A percentile compares a stretch with the other conserved stretches of the same genome.
Conservation (phyloP, 805 yeast genomes). For the Lipomyces oligophaga region DNA sequence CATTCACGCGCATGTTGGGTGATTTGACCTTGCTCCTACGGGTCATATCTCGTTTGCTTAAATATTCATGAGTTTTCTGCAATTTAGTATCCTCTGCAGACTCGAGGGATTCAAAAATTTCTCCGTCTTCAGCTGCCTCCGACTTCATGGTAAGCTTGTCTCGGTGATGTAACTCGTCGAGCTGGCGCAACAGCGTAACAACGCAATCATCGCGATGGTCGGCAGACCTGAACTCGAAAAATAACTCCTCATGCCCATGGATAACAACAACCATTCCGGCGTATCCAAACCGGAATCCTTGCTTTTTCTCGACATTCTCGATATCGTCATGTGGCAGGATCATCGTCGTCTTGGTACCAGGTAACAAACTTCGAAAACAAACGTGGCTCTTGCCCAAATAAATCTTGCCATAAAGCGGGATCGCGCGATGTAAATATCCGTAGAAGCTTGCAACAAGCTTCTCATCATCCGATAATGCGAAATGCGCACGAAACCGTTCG, state of each 20-base stretch:
- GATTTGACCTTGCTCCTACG: background rate
- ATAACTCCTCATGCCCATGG: constrained; percentile 70
- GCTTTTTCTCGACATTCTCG: constrained; percentile 63
- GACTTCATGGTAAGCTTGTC: background rate
- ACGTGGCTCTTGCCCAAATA: constrained; percentile 64
- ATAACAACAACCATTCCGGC: constrained; percentile 67
- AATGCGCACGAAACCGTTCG: constrained; percentile 60
- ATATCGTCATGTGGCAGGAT: constrained; percentile 72
- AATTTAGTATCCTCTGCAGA: constrained; percentile 5
- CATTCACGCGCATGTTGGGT: background rate
- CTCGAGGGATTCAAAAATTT: background rate
- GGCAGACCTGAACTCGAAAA: constrained; percentile 67
- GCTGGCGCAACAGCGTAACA: constrained; percentile 44
- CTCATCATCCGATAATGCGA: constrained; percentile 55
- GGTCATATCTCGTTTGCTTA: background rate
- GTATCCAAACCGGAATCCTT: constrained; percentile 64
- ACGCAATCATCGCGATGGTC: constrained; percentile 72
- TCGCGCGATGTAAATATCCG: constrained; percentile 60
- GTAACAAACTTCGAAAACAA: constrained; percentile 78
- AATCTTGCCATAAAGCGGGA: constrained; percentile 80
- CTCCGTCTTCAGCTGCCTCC: background rate
- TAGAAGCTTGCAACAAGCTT: constrained; percentile 64
- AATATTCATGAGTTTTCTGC: background rate
- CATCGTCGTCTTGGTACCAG: constrained; percentile 77
- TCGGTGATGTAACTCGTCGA: constrained; percentile 40